phyloP scores from a whole-genome alignment of 1,284 basidiomycete species.

The Heterobasidion irregulare region DNA sequence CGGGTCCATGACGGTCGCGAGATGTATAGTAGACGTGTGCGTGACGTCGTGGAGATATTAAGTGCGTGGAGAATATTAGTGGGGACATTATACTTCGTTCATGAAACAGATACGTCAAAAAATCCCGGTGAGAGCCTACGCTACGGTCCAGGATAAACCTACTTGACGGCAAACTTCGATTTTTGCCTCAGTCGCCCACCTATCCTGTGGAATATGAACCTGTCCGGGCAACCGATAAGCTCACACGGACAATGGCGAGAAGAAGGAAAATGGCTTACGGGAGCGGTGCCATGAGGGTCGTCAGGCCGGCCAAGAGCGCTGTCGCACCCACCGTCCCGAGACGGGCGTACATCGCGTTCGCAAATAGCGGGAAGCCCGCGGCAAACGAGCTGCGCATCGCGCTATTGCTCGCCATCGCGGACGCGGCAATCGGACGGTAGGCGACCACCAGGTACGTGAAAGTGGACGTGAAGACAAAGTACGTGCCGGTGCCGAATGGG shows the following conservation, averaged over 20 bases:
- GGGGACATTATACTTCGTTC: too few species aligned
- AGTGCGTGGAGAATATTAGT: too few species aligned
- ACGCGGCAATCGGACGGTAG: conserved; percentile 73
- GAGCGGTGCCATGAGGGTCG: conserved; percentile 60
- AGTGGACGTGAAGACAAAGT: conserved; percentile 57
- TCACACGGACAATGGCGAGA: not conserved
- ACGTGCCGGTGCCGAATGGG: conserved; percentile 51
- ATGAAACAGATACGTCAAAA: too few species aligned
- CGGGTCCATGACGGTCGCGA: too few species aligned
- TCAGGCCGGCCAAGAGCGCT: conserved; percentile 66
- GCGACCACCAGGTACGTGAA: conserved; percentile 70
- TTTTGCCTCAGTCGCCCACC: conserved; percentile 29
- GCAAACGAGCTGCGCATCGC: conserved; percentile 62
- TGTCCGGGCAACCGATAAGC: conserved; percentile 6
- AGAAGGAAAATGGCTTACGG: conserved; percentile 38
- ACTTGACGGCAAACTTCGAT: conserved; percentile 24
- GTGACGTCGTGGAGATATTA: too few species aligned
- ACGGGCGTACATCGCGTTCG: conserved; percentile 44
- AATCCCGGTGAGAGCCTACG: not conserved
- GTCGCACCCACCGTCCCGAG: conserved; percentile 72
- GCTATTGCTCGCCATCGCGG: conserved; percentile 69
- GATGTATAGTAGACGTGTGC: too few species aligned
- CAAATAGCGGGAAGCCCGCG: conserved; percentile 67
- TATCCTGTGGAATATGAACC: conserved; percentile 31
- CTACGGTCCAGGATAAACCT: not conserved